Conservation (phyloP, 345 rosid species). For the Melaleuca quinquenervia region DNA sequence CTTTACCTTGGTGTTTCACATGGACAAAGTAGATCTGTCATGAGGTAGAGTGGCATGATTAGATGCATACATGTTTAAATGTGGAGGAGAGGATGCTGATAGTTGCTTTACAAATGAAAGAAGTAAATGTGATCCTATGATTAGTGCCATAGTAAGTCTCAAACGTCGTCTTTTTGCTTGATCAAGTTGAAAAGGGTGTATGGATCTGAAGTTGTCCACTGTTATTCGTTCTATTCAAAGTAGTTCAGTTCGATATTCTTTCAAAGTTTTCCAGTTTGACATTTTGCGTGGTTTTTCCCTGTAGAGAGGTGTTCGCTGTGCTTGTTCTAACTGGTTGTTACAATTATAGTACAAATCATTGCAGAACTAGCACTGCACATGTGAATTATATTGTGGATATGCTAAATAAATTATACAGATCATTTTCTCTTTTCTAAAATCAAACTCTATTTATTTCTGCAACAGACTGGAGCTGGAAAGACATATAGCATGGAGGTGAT, state of each 20-base stretch:
- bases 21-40: neutral
- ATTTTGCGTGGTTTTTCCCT: neutral
- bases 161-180: neutral
- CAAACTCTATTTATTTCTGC: slow-evolving; percentile 1
- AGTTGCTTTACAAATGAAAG: neutral
- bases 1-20: neutral
- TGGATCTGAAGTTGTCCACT: neutral
- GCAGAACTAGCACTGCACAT: neutral
- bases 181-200: neutral
- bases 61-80: neutral
- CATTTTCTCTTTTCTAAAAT: neutral
- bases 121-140: neutral
- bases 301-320: neutral
- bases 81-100: neutral
- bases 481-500: slow-evolving; percentile 82
- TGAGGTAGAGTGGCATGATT: neutral
- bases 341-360: neutral
- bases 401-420: neutral
- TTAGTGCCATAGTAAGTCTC: neutral
- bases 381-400: neutral
- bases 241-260: neutral
- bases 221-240: neutral
- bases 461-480: slow-evolving; percentile 95
- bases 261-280: neutral
- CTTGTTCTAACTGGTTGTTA: neutral